Evolutionary conservation across 2,329 filamentous ascomycete genomes (phyloP).

Genomic region (Akanthomyces dipterigenus): DNA sequence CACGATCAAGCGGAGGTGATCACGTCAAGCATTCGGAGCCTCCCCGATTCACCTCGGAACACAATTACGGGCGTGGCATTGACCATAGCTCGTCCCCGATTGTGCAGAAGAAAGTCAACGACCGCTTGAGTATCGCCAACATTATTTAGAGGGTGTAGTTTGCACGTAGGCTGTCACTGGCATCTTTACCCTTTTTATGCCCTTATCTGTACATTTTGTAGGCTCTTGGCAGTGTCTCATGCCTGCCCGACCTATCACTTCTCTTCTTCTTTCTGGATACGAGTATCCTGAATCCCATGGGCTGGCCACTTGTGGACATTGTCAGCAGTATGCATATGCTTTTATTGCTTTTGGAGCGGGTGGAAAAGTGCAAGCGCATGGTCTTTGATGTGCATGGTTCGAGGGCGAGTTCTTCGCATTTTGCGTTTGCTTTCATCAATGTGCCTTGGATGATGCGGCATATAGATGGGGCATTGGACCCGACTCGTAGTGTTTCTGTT

Average conservation of each 20-base stretch:
- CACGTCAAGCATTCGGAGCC: conserved; percentile 13
- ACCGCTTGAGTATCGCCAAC: conserved; percentile 37
- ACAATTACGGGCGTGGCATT: conserved; percentile 19
- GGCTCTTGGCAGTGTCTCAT: background rate
- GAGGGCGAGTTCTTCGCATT: background rate
- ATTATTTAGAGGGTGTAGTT: conserved; percentile 31
- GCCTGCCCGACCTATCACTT: background rate
- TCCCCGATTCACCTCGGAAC: conserved; percentile 5
- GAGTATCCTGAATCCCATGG: background rate
- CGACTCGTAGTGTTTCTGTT: background rate
- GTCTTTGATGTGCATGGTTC: background rate
- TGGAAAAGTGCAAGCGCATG: background rate
- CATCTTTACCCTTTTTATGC: background rate
- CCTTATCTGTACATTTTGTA: background rate
- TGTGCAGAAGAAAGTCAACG: conserved; percentile 20
- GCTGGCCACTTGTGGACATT: background rate
- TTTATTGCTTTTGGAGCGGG: background rate
- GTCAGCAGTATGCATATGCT: background rate
- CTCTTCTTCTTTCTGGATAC: background rate
- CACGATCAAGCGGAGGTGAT: conserved; percentile 21
- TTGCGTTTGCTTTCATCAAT: background rate
- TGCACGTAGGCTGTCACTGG: background rate
- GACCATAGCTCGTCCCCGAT: conserved; percentile 23
- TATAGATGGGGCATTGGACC: conserved; percentile 7
- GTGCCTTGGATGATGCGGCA: background rate